Conservation (phyloP, 345 rosid genomes). For the Heritiera littoralis region DNA sequence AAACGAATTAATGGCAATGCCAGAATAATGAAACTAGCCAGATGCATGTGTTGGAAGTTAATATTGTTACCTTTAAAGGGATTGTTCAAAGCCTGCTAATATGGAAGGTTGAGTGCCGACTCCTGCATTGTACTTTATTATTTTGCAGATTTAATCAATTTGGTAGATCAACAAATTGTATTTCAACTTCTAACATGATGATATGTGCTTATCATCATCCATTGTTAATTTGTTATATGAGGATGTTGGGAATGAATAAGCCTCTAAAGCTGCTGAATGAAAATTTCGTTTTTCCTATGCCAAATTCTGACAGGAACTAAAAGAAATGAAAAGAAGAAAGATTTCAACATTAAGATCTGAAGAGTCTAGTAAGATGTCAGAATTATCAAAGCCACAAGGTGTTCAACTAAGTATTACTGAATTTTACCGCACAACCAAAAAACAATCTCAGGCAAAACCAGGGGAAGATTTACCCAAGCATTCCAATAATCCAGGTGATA, state of each 20-base stretch:
- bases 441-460: constrained; percentile 30
- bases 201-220: neutral
- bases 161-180: neutral
- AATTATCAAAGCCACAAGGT: constrained; percentile 45
- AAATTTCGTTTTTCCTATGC: constrained; percentile 24
- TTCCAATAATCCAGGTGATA: constrained; percentile 25
- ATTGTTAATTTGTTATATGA: neutral
- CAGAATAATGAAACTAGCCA: neutral
- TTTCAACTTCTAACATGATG: neutral
- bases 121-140: neutral
- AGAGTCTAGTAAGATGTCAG: constrained; percentile 36
- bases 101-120: neutral
- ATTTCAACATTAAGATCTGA: constrained; percentile 28
- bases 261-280: constrained; percentile 13
- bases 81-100: neutral
- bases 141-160: neutral
- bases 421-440: constrained; percentile 73
- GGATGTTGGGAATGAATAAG: constrained; percentile 20
- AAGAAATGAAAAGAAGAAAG: constrained; percentile 50
- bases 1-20: neutral
- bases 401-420: constrained; percentile 66
- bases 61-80: neutral
- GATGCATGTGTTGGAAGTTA: neutral
- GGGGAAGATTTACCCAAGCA: constrained; percentile 34
- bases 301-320: constrained; percentile 45